These are phyloP conservation scores for Trichoderma koningiopsis DNA, from an alignment of 2,329 filamentous ascomycete species.

Conservation along the genomic window DNA sequence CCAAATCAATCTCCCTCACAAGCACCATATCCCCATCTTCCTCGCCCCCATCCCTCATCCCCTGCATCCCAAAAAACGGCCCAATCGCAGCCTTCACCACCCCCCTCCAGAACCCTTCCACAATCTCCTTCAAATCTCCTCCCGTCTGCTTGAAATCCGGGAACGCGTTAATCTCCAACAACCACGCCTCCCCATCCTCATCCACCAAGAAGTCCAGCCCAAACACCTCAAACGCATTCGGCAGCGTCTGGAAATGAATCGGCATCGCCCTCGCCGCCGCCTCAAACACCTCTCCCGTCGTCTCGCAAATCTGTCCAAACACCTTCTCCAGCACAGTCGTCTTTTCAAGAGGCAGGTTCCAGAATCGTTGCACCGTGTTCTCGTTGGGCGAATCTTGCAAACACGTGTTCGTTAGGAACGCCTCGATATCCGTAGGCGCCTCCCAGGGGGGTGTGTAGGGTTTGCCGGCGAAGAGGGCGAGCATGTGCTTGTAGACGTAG, in stretches of 20 bases:
- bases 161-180: conserved; percentile 94
- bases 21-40: conserved; percentile 49
- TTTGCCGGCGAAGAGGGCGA: conserved; percentile 84
- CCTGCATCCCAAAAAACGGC: conserved; percentile 61
- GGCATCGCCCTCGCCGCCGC: conserved; percentile 82
- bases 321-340: conserved; percentile 61
- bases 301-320: conserved; percentile 71
- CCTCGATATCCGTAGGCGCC: conserved; percentile 57
- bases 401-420: conserved; percentile 94
- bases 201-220: conserved; percentile 90
- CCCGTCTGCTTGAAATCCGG: conserved; percentile 96
- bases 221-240: conserved; percentile 89
- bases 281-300: conserved; percentile 80
- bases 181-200: conserved; percentile 61
- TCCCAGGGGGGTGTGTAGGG: conserved; percentile 69
- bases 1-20: conserved; percentile 57
- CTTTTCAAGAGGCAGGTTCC: conserved; percentile 57
- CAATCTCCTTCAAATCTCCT: conserved; percentile 70
- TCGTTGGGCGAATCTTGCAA: conserved; percentile 67
- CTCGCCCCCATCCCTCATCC: conserved; percentile 28
- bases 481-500: conserved; percentile 87
- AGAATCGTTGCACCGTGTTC: conserved; percentile 74
- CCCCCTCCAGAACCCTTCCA: conserved; percentile 75
- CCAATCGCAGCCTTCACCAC: conserved; percentile 68
- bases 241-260: conserved; percentile 87